Percentiles rank a stretch among this genome's conserved stretches.
Conservation (phyloP, 2,329 filamentous ascomycete genomes). For the Penicillium expansum region DNA sequence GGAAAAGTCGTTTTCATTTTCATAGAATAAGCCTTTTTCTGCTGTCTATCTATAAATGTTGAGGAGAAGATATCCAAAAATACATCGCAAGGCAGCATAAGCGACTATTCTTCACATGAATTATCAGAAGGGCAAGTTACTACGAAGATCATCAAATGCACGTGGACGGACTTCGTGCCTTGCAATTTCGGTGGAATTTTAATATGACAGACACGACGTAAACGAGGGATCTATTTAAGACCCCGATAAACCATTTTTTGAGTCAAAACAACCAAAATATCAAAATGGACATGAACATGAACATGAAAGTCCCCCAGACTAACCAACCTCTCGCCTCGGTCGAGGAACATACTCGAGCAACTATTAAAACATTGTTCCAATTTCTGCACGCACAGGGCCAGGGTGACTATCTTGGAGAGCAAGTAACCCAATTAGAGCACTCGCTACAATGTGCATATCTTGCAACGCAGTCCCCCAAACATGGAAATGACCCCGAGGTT, state of each 20-base stretch:
- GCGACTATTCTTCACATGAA: too few relatives aligned
- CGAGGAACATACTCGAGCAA: slow-evolving; percentile 18
- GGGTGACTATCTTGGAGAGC: slow-evolving; percentile 30
- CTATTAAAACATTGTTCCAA: slow-evolving; percentile 24
- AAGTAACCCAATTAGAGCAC: slow-evolving; percentile 31
- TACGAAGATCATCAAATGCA: too few relatives aligned
- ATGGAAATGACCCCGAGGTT: slow-evolving; percentile 25
- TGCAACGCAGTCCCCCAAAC: slow-evolving; percentile 19
- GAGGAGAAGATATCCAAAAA: too few relatives aligned
- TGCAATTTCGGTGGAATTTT: too few relatives aligned
- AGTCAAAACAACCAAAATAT: background rate
- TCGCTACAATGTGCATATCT: slow-evolving; percentile 31
- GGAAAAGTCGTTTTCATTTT: too few relatives aligned
- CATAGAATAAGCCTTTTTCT: too few relatives aligned
- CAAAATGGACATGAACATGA: slow-evolving; percentile 11
- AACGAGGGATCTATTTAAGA: background rate
- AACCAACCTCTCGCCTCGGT: slow-evolving; percentile 15
- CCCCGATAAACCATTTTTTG: background rate
- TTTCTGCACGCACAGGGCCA: slow-evolving; percentile 30
- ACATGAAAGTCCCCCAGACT: background rate
- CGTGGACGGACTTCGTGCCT: too few relatives aligned
- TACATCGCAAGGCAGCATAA: too few relatives aligned
- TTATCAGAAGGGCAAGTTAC: too few relatives aligned
- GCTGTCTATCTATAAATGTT: too few relatives aligned
- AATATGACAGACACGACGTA: too few relatives aligned